Conservation (phyloP, 2,329 filamentous ascomycete species). For the Calonectria ilicicola region DNA sequence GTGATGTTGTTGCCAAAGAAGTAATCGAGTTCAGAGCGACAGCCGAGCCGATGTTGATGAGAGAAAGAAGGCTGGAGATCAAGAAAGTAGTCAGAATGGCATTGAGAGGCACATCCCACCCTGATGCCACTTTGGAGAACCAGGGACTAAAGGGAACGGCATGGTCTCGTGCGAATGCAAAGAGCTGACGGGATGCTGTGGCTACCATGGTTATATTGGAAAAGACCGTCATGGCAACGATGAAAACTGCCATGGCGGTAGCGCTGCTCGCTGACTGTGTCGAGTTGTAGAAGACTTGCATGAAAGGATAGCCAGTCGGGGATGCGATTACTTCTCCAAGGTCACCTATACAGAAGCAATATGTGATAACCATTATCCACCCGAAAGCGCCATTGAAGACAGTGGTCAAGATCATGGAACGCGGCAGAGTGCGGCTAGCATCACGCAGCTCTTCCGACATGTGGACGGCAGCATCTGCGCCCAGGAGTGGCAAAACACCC, state of each 20-base stretch:
- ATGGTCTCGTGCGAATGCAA: constrained; percentile 36
- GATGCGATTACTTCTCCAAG: constrained; percentile 33
- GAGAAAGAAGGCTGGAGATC: constrained; percentile 30
- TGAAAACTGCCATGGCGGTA: constrained; percentile 33
- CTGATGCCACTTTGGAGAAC: constrained; percentile 31
- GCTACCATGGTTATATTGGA: constrained; percentile 39
- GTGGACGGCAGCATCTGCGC: constrained; percentile 38
- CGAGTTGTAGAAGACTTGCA: constrained; percentile 39
- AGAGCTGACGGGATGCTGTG: constrained; percentile 36
- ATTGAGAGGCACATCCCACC: constrained; percentile 36
- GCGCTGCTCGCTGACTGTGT: constrained; percentile 31
- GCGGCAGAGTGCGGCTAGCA: constrained; percentile 32
- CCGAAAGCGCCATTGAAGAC: constrained; percentile 36
- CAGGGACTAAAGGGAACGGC: constrained; percentile 37
- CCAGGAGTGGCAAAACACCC: constrained; percentile 31
- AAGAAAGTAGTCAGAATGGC: constrained; percentile 35
- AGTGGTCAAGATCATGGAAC: constrained; percentile 34
- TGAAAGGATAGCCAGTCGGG: constrained; percentile 35
- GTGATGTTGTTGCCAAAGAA: constrained; percentile 29
- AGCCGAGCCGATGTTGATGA: constrained; percentile 38
- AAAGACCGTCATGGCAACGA: constrained; percentile 38
- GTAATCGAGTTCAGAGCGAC: constrained; percentile 35
- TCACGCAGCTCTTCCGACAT: constrained; percentile 38
- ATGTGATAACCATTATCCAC: constrained; percentile 40
- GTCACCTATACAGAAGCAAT: constrained; percentile 37